Evolutionary conservation across 2,329 filamentous ascomycete genomes (phyloP), one percentile per base, ranked within the genome.

Genomic region (Pseudogymnoascus sp.): DNA sequence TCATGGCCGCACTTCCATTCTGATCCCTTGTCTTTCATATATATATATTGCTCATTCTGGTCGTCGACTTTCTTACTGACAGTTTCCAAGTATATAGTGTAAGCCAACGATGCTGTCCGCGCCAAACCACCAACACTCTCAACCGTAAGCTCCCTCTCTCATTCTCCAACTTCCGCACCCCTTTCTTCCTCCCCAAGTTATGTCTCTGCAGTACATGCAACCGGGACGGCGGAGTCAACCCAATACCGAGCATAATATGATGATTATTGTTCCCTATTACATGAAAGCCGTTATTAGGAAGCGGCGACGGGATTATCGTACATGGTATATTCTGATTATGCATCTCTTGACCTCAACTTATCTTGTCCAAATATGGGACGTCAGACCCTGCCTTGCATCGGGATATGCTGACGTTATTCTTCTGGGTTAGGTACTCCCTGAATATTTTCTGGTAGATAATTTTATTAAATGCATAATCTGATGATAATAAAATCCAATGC

Each of bases 201-300:
- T 57, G 50, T 57, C 50, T 28, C 28, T 57, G 50, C 28, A 33
- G 50, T 4, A 13, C 7, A 33, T 57, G 28, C 50, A 57, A 57
- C 26, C 17, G 4, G 50, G 50, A 2, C 50, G 28, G 50, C n/a
- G 47, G 47, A 57, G 47, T n/a, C 11, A 57, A 33, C n/a, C 26
- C n/a, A 11, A 57, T 57, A 57, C 50, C n/a, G 50, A 57, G 50
- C 50, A 57, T 57, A 57, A 57, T 19, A 21, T 57, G 50, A 57
- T 57, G 50, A 57, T 57, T 57, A 57, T 57, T 57, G 50, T 57
- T 57, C 50, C 50, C 50, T 57, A 57, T 57, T 57, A 57, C 50
- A 57, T 57, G 50, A 57, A 57, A 57, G 50, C 50, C 28, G 50
- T 57, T 19, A 47, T 57, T 57, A 57, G 50, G 50, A 57, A 57